Conservation (phyloP, 2,329 filamentous ascomycete species). For the Cryphonectria japonica region DNA sequence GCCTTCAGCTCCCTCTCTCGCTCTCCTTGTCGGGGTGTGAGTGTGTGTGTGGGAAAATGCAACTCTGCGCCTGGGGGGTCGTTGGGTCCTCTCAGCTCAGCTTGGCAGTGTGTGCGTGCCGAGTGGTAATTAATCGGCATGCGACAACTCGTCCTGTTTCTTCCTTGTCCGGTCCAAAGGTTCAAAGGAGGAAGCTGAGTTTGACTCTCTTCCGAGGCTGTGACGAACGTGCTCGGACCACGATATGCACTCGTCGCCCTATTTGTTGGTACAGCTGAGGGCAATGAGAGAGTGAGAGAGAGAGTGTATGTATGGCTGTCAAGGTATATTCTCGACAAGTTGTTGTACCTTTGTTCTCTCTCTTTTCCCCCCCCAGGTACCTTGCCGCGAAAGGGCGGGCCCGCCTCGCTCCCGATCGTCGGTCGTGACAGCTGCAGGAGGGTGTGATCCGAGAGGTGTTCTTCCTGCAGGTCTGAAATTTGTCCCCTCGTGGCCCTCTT, state of each 20-base stretch:
- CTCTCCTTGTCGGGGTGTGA: conserved; percentile 27
- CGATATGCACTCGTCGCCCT: neutral
- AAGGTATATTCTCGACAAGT: neutral
- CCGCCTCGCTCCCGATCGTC: conserved; percentile 11
- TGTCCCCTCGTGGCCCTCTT: neutral
- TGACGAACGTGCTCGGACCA: neutral
- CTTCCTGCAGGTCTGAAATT: neutral
- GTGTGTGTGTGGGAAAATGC: conserved; percentile 3
- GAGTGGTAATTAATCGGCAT: conserved; percentile 3
- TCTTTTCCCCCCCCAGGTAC: neutral
- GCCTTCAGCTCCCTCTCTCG: neutral
- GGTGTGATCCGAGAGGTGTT: conserved; percentile 2
- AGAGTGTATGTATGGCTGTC: neutral
- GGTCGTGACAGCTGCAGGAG: conserved; percentile 13
- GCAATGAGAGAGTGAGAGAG: neutral
- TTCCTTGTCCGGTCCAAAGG: neutral
- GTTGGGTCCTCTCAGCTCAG: neutral
- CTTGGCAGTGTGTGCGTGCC: neutral
- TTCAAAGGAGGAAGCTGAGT: conserved; percentile 6
- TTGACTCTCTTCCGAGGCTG: neutral
- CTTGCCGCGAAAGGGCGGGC: neutral
- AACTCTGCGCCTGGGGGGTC: neutral
- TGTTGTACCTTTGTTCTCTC: neutral
- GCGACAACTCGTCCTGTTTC: neutral
- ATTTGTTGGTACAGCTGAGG: neutral